Percentiles rank a stretch among this genome's conserved stretches.
These are phyloP conservation scores for Trichophyton benhamiae DNA, from an alignment of 2,329 filamentous ascomycete species.

Conservation along the genomic window DNA sequence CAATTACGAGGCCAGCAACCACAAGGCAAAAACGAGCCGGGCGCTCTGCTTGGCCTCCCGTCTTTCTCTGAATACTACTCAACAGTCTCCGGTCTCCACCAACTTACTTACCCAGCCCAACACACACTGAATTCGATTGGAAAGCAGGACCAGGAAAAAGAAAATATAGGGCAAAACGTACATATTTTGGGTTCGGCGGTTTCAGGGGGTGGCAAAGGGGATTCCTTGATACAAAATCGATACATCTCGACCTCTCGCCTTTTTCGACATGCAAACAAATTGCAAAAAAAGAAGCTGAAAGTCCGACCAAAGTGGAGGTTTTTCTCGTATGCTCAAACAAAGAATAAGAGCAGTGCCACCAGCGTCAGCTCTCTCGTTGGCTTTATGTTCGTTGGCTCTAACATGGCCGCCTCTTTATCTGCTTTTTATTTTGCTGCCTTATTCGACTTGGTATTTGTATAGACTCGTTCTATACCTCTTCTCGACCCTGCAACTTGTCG, in stretches of 20 bases:
- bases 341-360: background rate
- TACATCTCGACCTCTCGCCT: background rate
- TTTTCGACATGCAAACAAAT: background rate
- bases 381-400: background rate
- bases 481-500: background rate
- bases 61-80: too few relatives aligned
- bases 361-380: too few relatives aligned
- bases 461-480: background rate
- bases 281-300: background rate
- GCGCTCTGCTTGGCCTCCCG: too few relatives aligned
- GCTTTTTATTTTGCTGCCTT: background rate
- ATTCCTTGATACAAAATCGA: background rate
- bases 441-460: background rate
- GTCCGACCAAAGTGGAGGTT: background rate
- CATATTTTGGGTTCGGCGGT: background rate
- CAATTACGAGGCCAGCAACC: too few relatives aligned
- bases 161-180: background rate
- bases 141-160: background rate
- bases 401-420: background rate
- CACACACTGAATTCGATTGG: too few relatives aligned
- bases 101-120: too few relatives aligned
- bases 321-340: conserved; percentile 3
- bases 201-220: conserved; percentile 5
- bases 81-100: too few relatives aligned
- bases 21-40: too few relatives aligned